Percentiles rank a stretch among this genome's conserved stretches.
phyloP scores from a whole-genome alignment of 805 yeast genomes.

The Wickerhamomyces chaumierensis region DNA sequence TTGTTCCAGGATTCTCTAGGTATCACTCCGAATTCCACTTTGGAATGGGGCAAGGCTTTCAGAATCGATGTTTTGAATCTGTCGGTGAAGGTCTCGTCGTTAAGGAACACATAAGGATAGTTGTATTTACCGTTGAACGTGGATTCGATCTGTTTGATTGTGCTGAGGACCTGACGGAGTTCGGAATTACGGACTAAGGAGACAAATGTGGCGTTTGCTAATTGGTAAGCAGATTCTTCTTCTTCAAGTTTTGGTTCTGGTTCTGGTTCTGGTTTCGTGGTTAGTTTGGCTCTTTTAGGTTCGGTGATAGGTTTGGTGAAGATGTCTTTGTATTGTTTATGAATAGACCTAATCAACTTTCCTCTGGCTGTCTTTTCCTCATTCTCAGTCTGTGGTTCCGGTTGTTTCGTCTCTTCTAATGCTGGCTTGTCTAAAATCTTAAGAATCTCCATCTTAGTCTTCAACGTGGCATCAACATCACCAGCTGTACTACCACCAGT shows the following conservation, averaged over 20 bases:
- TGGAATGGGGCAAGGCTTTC: slow-evolving; percentile 26
- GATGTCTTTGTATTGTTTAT: not conserved
- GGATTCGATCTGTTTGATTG: slow-evolving; percentile 52
- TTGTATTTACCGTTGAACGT: slow-evolving; percentile 58
- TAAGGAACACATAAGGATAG: slow-evolving; percentile 74
- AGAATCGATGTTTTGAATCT: slow-evolving; percentile 37
- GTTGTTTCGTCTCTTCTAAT: too few species aligned
- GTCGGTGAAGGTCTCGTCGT: slow-evolving; percentile 55
- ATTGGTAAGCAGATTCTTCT: not conserved
- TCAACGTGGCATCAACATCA: too few species aligned
- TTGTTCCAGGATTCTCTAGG: slow-evolving; percentile 43
- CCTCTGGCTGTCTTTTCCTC: not conserved
- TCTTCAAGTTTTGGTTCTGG: too few species aligned
- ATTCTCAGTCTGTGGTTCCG: too few species aligned
- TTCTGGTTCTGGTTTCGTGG: not conserved
- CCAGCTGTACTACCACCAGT: too few species aligned
- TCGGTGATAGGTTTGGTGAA: not conserved
- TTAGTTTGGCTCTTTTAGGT: not conserved
- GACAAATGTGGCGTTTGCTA: slow-evolving; percentile 68
- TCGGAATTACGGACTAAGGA: slow-evolving; percentile 68
- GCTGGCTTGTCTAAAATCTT: not conserved
- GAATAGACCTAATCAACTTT: not conserved
- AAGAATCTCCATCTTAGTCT: not conserved
- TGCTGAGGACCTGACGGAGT: slow-evolving; percentile 29
- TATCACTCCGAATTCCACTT: slow-evolving; percentile 33